Conservation (phyloP, 768 basidiomycete genomes). For the Podaxis sp. region DNA sequence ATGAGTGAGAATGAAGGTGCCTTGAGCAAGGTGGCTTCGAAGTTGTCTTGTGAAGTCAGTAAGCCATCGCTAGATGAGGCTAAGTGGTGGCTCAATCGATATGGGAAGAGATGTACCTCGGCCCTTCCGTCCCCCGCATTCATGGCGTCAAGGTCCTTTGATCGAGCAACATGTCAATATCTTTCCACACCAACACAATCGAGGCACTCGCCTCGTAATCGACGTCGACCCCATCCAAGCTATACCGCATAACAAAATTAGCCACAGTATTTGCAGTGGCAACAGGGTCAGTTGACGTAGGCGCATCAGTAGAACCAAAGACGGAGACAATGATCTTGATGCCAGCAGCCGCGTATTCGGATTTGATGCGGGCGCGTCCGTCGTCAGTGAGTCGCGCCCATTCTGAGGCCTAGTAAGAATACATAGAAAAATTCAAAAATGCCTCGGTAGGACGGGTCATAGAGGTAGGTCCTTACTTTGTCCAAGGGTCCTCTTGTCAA, state of each 20-base stretch:
- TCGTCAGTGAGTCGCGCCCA: slow-evolving; percentile 48
- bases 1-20: slow-evolving; percentile 53
- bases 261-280: slow-evolving; percentile 64
- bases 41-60: slow-evolving; percentile 53
- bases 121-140: slow-evolving; percentile 50
- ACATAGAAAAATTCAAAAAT: neutral
- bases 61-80: slow-evolving; percentile 43
- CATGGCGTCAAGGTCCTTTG: slow-evolving; percentile 63
- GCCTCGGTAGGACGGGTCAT: neutral
- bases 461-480: slow-evolving; percentile 32
- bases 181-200: neutral
- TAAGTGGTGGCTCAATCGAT: neutral
- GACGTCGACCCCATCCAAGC: slow-evolving; percentile 71
- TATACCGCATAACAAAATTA: slow-evolving; percentile 58
- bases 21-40: slow-evolving; percentile 46
- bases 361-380: slow-evolving; percentile 47
- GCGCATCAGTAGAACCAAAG: slow-evolving; percentile 58
- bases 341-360: slow-evolving; percentile 55
- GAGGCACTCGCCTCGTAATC: slow-evolving; percentile 48
- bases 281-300: slow-evolving; percentile 61
- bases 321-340: slow-evolving; percentile 61
- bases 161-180: neutral
- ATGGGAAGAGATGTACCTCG: slow-evolving; percentile 33
- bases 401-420: slow-evolving; percentile 37
- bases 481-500: slow-evolving; percentile 56